These are phyloP conservation scores for Blastobotrys aristatus DNA, from an alignment of 1,139 yeast species.

Conservation along the genomic window DNA sequence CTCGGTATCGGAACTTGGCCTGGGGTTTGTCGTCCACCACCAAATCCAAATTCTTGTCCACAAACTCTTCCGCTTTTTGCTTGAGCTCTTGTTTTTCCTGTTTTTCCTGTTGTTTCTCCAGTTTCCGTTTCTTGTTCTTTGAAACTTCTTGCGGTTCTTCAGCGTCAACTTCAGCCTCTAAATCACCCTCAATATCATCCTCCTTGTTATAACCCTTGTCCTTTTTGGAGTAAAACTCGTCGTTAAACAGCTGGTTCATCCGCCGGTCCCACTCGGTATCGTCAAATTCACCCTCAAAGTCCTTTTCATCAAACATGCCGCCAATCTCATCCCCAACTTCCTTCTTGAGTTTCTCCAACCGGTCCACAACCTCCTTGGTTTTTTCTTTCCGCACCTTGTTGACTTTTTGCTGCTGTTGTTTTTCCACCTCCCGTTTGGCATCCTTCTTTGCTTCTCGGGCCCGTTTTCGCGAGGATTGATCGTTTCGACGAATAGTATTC, in stretches of 20 bases:
- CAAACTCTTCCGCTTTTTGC: constrained; percentile 67
- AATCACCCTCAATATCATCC: constrained; percentile 25
- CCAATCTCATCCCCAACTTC: constrained; percentile 79
- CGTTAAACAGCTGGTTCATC: constrained; percentile 81
- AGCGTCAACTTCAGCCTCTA: constrained; percentile 30
- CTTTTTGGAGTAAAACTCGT: constrained; percentile 61
- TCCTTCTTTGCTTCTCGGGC: constrained; percentile 70
- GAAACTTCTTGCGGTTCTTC: constrained; percentile 28
- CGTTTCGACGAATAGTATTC: constrained; percentile 82
- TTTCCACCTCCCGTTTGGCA: constrained; percentile 47
- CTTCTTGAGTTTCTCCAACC: constrained; percentile 68
- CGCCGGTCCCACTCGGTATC: constrained; percentile 89
- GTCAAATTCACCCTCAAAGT: constrained; percentile 83
- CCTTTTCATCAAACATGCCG: constrained; percentile 60
- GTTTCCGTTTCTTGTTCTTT: constrained; percentile 28
- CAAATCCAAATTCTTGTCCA: constrained; percentile 47
- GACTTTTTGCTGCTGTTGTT: constrained; percentile 55
- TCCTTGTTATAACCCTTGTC: constrained; percentile 52
- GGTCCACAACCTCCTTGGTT: constrained; percentile 70
- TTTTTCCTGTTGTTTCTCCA: constrained; percentile 56
- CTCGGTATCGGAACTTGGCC: constrained; percentile 78
- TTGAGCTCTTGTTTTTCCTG: constrained; percentile 57
- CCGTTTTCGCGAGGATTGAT: constrained; percentile 69
- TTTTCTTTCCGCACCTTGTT: constrained; percentile 71
- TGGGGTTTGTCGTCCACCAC: constrained; percentile 38